phyloP scores from a whole-genome alignment of 352 stramenopile genomes.

The Phytophthora sojae region DNA sequence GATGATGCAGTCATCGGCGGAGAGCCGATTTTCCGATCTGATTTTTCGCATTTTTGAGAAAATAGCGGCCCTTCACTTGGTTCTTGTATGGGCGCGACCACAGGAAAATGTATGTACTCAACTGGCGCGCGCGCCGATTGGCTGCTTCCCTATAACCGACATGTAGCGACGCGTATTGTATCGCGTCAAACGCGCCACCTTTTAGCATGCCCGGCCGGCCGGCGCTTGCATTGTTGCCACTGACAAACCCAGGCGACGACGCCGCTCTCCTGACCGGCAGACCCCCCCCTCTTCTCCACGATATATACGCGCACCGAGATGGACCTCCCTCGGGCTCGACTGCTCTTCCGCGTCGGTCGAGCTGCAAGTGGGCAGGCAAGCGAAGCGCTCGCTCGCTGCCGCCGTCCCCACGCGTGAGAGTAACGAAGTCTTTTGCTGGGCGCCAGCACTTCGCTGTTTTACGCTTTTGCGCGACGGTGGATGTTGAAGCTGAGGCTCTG shows the following conservation, averaged over 20 bases:
- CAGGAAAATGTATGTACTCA: not conserved
- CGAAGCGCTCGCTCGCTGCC: not conserved
- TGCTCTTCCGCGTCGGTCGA: not conserved
- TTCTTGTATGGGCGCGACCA: not conserved
- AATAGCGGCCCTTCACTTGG: not conserved
- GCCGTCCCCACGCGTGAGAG: not conserved
- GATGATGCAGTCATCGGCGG: no score
- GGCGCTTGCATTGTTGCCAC: not conserved
- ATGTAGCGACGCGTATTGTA: not conserved
- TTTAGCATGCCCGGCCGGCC: not conserved
- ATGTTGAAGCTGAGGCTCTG: conserved; percentile 2
- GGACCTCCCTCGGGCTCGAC: no score
- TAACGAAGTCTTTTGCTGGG: not conserved
- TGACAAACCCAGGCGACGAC: not conserved
- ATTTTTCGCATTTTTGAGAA: not conserved
- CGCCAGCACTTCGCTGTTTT: not conserved
- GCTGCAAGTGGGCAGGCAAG: not conserved
- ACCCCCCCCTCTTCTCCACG: not conserved
- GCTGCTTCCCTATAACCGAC: not conserved
- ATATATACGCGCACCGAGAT: not conserved
- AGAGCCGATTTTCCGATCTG: not conserved
- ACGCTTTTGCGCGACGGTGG: conserved; percentile 3
- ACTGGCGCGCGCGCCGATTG: not conserved
- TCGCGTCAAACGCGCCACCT: not conserved
- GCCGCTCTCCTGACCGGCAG: not conserved